A percentile compares a stretch with the other conserved stretches of the same genome.
These are phyloP conservation scores for Colletotrichum truncatum DNA, from an alignment of 2,329 filamentous ascomycete genomes.

Conservation along the genomic window DNA sequence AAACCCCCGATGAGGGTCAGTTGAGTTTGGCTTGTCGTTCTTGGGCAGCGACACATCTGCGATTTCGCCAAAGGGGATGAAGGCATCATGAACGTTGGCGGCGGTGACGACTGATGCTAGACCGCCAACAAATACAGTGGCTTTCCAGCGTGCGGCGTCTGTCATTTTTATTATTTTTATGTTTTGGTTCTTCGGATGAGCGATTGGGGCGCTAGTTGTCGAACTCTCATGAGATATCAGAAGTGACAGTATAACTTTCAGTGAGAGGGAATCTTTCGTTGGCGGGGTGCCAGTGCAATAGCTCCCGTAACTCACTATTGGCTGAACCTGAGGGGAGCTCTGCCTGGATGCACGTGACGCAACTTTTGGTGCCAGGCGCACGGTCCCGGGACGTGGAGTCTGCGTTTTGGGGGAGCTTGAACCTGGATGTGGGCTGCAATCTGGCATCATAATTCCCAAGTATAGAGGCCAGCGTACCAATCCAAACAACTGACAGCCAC, in stretches of 20 bases:
- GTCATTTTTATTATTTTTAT: conserved; percentile 66
- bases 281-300: conserved; percentile 16
- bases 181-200: background rate
- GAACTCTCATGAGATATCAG: background rate
- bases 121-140: conserved; percentile 92
- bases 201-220: background rate
- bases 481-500: conserved; percentile 25
- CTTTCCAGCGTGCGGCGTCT: conserved; percentile 84
- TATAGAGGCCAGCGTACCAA: conserved; percentile 20
- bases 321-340: conserved; percentile 6
- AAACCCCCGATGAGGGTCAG: conserved; percentile 87
- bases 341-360: conserved; percentile 19
- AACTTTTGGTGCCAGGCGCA: conserved; percentile 14
- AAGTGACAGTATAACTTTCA: background rate
- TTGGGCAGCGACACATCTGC: conserved; percentile 91
- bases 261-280: conserved; percentile 18
- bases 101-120: conserved; percentile 81
- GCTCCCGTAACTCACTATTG: conserved; percentile 21
- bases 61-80: conserved; percentile 97
- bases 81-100: conserved; percentile 84
- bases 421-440: conserved; percentile 33
- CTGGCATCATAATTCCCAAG: conserved; percentile 33
- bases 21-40: conserved; percentile 81
- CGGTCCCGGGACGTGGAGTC: conserved; percentile 20
- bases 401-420: conserved; percentile 7